Base-by-base conservation (phyloP, 441 rosid species). In the Arabidopsis lyrata region DNA sequence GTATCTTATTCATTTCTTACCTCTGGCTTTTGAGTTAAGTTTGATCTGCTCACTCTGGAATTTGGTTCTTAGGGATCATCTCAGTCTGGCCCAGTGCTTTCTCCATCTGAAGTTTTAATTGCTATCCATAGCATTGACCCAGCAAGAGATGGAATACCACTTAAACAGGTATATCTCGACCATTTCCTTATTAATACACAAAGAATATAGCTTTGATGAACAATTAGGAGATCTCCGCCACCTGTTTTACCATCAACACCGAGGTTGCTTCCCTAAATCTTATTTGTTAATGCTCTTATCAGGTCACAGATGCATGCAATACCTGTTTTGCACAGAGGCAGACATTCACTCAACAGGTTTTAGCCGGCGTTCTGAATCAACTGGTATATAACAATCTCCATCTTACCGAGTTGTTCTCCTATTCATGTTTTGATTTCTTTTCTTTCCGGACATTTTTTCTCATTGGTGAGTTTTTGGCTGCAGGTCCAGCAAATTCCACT, bases 401-500 rank as follows among this genome's bases (percentile, higher is more conserved):
- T 7, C 50, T 63, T 34, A 58, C 36, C 14, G 13, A 13, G 32
- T 60, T 31, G 27, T 31, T 27, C 67, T 42, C 24, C 14, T 35
- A 41, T 62, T 72, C 55, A 20, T 39, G 29, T 63, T 36, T 35
- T 24, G 5, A 13, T 12, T 68, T 18, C 18, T 38, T 55, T 42
- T 68, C 47, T 32, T 62, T 68, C 48, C 50, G 18, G 64, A 71
- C 75, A 41, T 57, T 61, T 64, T 69, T 47, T 50, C 58, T 53
- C 49, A 77, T 27, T 60, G 73, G 49, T 47, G 55, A 61, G 68
- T 35, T 66, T 83, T 53, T 76, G 38, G 76, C 74, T 82, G 81
- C 86, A 93, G 98, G 97, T 93, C 81, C 97, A 93, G 85, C 99
- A 88, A 81, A 96, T 86, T 83, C 98, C 99, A 48, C 89, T 93